These are phyloP conservation scores for Colletotrichum paranaense DNA, from an alignment of 2,329 filamentous ascomycete genomes.

Conservation along the genomic window DNA sequence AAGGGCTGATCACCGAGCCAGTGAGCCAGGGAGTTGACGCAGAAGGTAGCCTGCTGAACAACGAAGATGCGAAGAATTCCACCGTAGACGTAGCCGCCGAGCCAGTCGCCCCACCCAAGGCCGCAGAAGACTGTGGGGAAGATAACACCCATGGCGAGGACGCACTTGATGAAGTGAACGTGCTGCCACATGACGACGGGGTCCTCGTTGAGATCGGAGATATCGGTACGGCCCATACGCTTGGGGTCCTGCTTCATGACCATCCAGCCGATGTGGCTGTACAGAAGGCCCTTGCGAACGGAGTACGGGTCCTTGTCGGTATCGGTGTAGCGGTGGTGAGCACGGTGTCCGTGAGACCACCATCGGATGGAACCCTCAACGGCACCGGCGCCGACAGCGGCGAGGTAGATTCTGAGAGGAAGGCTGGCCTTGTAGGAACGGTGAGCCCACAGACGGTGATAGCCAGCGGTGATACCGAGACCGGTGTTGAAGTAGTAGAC, in stretches of 20 bases:
- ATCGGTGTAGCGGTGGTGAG: slow-evolving; percentile 92
- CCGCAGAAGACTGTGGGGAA: slow-evolving; percentile 82
- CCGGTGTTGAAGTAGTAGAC: slow-evolving; percentile 87
- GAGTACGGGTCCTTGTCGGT: slow-evolving; percentile 94
- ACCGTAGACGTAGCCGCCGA: slow-evolving; percentile 85
- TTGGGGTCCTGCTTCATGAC: slow-evolving; percentile 94
- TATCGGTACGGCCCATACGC: slow-evolving; percentile 87
- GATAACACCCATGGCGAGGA: slow-evolving; percentile 80
- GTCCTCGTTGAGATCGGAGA: slow-evolving; percentile 89
- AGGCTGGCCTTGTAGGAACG: slow-evolving; percentile 82
- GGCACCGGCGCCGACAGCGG: slow-evolving; percentile 83
- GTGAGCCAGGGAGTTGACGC: slow-evolving; percentile 90
- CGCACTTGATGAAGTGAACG: slow-evolving; percentile 84
- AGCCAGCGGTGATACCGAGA: slow-evolving; percentile 79
- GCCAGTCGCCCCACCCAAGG: slow-evolving; percentile 83
- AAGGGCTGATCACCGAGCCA: slow-evolving; percentile 94
- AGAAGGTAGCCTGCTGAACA: slow-evolving; percentile 93
- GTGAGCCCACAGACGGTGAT: slow-evolving; percentile 85
- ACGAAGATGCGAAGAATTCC: slow-evolving; percentile 90
- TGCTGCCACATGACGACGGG: slow-evolving; percentile 89
- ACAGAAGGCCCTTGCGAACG: slow-evolving; percentile 85
- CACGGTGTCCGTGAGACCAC: slow-evolving; percentile 89
- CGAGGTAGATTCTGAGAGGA: slow-evolving; percentile 84
- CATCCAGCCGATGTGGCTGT: slow-evolving; percentile 90
- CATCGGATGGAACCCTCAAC: slow-evolving; percentile 89